These are phyloP conservation scores for Marvania coccoides DNA, from an alignment of 139 green algal genomes.

Conservation along the genomic window DNA sequence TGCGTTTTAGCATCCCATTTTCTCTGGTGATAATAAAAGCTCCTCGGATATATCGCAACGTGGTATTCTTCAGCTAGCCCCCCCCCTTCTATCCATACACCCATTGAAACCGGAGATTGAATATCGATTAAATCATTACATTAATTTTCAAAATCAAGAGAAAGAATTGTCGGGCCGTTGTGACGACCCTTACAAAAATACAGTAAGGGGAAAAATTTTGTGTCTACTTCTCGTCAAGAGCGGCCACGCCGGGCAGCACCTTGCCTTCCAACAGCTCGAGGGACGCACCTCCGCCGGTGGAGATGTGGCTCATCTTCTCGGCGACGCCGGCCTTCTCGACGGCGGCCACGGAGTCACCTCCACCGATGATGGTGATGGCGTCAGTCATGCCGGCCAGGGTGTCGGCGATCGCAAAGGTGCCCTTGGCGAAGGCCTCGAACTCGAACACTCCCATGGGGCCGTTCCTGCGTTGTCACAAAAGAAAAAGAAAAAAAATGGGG, in stretches of 20 bases:
- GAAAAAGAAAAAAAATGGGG: too few species aligned
- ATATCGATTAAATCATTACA: too few species aligned
- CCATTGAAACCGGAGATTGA: too few species aligned
- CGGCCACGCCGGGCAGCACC: constrained; percentile 92
- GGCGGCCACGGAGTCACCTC: constrained; percentile 94
- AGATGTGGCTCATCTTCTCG: constrained; percentile 83
- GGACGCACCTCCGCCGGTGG: constrained; percentile 91
- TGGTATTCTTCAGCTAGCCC: too few species aligned
- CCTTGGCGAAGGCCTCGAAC: constrained; percentile 87
- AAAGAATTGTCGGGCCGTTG: too few species aligned
- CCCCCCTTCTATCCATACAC: too few species aligned
- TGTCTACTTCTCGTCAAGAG: constrained; percentile 78
- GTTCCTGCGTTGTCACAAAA: constrained; percentile 81
- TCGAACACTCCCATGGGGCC: constrained; percentile 94
- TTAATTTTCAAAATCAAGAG: too few species aligned
- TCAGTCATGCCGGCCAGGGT: constrained; percentile 76
- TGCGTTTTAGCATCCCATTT: too few species aligned
- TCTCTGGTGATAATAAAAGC: too few species aligned
- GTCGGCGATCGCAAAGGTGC: constrained; percentile 85
- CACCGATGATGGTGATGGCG: constrained; percentile 78
- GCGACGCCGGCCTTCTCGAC: constrained; percentile 93
- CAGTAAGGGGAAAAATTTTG: not conserved
- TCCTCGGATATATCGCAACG: too few species aligned
- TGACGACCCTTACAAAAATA: too few species aligned
- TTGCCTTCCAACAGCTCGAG: constrained; percentile 99